Conservation (phyloP, 352 stramenopile genomes). For the Globisporangium sylvaticum region DNA sequence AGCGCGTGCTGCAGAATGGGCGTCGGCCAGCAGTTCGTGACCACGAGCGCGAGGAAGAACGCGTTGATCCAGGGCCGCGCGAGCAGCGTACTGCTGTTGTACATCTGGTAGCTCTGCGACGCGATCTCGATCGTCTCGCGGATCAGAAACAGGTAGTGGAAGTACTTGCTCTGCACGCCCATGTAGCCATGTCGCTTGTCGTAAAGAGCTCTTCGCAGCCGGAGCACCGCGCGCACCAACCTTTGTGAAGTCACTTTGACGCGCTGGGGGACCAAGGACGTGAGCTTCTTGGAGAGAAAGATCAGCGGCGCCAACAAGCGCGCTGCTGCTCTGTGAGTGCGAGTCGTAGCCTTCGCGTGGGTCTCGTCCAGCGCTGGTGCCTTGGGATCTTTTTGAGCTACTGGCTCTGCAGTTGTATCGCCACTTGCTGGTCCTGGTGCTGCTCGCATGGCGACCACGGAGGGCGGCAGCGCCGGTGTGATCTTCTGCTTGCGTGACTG, state of each 20-base stretch:
- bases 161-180: conserved; percentile 20
- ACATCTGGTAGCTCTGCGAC: conserved; percentile 22
- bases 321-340: neutral
- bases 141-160: conserved; percentile 18
- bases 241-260: neutral
- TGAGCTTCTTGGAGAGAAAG: neutral
- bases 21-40: conserved; percentile 20
- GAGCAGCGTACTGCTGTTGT: conserved; percentile 15
- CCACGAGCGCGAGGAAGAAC: conserved; percentile 18
- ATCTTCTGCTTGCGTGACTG: conserved; percentile 13
- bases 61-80: conserved; percentile 18
- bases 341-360: neutral
- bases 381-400: neutral
- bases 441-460: conserved; percentile 5
- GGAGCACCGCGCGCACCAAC: neutral
- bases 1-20: conserved; percentile 18
- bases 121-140: conserved; percentile 22
- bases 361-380: neutral
- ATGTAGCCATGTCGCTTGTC: conserved; percentile 17
- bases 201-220: conserved; percentile 12
- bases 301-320: neutral
- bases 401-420: neutral
- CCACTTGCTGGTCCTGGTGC: neutral
- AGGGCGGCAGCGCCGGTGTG: conserved; percentile 7
- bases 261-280: neutral